Conservation (phyloP, 164 flowering plant species). For the Magnolia kwangsiensis region DNA sequence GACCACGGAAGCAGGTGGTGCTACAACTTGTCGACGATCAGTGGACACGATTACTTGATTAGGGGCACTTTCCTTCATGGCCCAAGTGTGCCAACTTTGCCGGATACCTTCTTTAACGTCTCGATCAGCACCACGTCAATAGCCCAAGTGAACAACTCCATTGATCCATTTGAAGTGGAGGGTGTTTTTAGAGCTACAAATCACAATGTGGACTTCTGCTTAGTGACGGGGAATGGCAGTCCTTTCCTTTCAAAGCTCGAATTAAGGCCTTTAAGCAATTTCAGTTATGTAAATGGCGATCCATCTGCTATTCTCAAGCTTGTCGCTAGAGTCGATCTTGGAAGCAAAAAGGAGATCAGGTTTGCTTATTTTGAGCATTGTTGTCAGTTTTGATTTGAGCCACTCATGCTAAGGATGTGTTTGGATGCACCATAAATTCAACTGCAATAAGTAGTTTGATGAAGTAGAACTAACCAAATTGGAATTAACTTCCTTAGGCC, state of each 20-base stretch:
- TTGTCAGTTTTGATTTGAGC: not conserved
- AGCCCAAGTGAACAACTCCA: slow-evolving; percentile 25
- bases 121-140: slow-evolving; percentile 34
- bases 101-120: slow-evolving; percentile 26
- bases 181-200: slow-evolving; percentile 39
- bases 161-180: slow-evolving; percentile 35
- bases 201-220: slow-evolving; percentile 39
- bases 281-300: slow-evolving; percentile 18
- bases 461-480: not conserved
- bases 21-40: slow-evolving; percentile 41
- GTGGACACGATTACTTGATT: slow-evolving; percentile 38
- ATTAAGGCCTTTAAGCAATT: slow-evolving; percentile 42
- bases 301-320: slow-evolving; percentile 37
- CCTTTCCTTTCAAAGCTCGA: slow-evolving; percentile 56
- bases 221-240: slow-evolving; percentile 33
- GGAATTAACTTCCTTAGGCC: not conserved
- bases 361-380: slow-evolving; percentile 14
- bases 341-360: slow-evolving; percentile 37
- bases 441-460: not conserved
- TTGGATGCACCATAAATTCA: not conserved
- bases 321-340: slow-evolving; percentile 40
- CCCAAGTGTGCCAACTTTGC: not conserved
- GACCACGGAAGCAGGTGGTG: slow-evolving; percentile 42
- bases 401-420: not conserved
- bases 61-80: slow-evolving; percentile 49